Base-by-base conservation (phyloP, 2,329 filamentous ascomycete genomes). In the Ceratocystis huliohia region DNA sequence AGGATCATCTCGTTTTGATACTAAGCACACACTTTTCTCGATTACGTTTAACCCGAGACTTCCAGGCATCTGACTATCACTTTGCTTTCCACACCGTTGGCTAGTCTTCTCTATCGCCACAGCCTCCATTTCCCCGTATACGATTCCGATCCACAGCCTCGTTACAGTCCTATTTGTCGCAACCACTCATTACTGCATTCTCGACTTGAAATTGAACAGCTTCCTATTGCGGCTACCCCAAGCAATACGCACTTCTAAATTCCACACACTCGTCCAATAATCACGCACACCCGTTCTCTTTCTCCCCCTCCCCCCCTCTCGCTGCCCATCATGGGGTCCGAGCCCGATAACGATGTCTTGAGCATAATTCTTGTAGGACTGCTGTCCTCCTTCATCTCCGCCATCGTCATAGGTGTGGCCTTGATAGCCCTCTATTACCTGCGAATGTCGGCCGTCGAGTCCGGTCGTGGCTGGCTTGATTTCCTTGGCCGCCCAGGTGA, bases 401-500 rank as follows among this genome's bases (percentile, higher is more conserved):
- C 90, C 45, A 83, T 87, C 33, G 78, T 95, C 65, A 88, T 93
- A 66, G 85, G 88, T 66, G 74, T 91, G 67, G 67, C 65, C 61
- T 65, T 70, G 20, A 59, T 64, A 46, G 76, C 90, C 72, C 84
- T 96, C 73, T 96, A 94, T 77, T 94, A 95, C 78, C 91, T 68
- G 48, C 62, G 67, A 17, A 48, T 64, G 53, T 44, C 59, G 15
- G 57, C 63, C 15, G 15, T 41, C 6, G 56, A 65, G 37, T 66
- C 68, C n/a, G 65, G 65, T 50, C 65, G 63, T 45, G 65, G 65
- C 44, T 69, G 65, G 66, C 83, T 99, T 71, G 94, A 99, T 78
- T 87, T 93, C 70, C 88, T 99, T 75, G 91, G 91, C 59, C 83
- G 93, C 68, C 94, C 94, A 0, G 94, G 94, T 72, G 94, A 97